These are phyloP conservation scores for Phoma herbarum DNA, from an alignment of 2,329 filamentous ascomycete genomes.

Conservation along the genomic window DNA sequence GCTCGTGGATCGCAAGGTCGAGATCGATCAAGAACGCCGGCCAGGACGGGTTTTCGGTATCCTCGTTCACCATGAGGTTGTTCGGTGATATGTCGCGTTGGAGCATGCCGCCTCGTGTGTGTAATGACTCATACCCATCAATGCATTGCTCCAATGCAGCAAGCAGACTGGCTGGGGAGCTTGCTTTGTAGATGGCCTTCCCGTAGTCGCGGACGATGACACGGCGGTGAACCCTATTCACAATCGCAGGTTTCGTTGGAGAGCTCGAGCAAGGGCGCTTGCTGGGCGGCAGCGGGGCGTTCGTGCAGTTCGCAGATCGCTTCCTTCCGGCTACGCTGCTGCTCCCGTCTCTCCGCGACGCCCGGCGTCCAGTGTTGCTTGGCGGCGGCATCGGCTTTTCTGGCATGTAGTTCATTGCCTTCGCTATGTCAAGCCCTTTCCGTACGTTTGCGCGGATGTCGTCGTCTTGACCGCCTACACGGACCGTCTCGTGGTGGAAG, in stretches of 20 bases:
- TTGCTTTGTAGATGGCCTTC: slow-evolving; percentile 33
- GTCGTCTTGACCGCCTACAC: slow-evolving; percentile 32
- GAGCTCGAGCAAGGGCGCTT: slow-evolving; percentile 30
- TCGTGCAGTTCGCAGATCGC: slow-evolving; percentile 25
- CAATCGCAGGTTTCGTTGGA: slow-evolving; percentile 21
- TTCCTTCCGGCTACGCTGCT: slow-evolving; percentile 10
- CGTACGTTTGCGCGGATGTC: slow-evolving; percentile 47
- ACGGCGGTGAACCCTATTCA: slow-evolving; percentile 54
- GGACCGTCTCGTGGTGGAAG: slow-evolving; percentile 51
- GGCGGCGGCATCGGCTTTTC: slow-evolving; percentile 31
- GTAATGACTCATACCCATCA: slow-evolving; percentile 49
- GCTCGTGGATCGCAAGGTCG: slow-evolving; percentile 24
- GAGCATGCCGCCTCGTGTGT: slow-evolving; percentile 44
- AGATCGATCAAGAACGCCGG: slow-evolving; percentile 14
- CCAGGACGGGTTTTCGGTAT: slow-evolving; percentile 52
- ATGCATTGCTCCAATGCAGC: slow-evolving; percentile 50
- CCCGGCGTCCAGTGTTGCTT: not conserved
- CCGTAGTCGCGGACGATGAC: slow-evolving; percentile 55
- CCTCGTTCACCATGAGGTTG: slow-evolving; percentile 60
- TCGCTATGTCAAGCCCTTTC: slow-evolving; percentile 44
- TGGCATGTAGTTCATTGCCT: slow-evolving; percentile 46
- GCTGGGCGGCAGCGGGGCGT: slow-evolving; percentile 14
- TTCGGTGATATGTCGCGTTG: slow-evolving; percentile 37
- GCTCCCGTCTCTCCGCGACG: not conserved
- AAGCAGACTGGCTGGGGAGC: slow-evolving; percentile 40